Evolutionary conservation across 495 filamentous ascomycete genomes (phyloP).

Genomic region (Chaetomidium leptoderma): DNA sequence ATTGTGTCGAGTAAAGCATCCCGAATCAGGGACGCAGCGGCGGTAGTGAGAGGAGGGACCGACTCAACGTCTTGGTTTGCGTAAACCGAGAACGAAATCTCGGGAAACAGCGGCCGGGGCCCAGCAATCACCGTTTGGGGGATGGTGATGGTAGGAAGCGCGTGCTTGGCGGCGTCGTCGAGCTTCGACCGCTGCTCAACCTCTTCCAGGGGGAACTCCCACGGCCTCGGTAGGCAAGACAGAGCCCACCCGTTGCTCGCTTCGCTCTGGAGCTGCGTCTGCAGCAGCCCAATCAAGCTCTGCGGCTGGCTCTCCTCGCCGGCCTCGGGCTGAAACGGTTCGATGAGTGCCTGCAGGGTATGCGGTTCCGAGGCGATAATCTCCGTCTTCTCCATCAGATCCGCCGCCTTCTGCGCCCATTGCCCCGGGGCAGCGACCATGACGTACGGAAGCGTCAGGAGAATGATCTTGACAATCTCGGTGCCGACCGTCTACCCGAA

Average conservation of each 20-base stretch:
- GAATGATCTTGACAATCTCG: constrained; percentile 92
- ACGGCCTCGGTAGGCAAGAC: constrained; percentile 78
- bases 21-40: constrained; percentile 75
- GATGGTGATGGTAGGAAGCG: constrained; percentile 68
- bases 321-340: constrained; percentile 66
- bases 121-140: constrained; percentile 72
- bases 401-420: constrained; percentile 63
- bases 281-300: constrained; percentile 78
- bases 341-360: constrained; percentile 73
- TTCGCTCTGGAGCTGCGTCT: constrained; percentile 76
- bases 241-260: constrained; percentile 66
- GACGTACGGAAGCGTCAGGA: constrained; percentile 87
- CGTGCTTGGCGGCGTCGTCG: constrained; percentile 60
- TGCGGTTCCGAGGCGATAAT: constrained; percentile 84
- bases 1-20: constrained; percentile 90
- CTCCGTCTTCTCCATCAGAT: constrained; percentile 86
- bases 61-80: constrained; percentile 85
- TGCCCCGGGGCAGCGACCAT: constrained; percentile 64
- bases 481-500: constrained; percentile 70
- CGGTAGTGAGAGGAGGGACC: constrained; percentile 69
- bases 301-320: constrained; percentile 37
- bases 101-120: constrained; percentile 74
- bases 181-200: constrained; percentile 52
- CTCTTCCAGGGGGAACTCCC: constrained; percentile 55
- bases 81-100: constrained; percentile 91